Evolutionary conservation across 2,329 filamentous ascomycete genomes (phyloP), one percentile per base, ranked within the genome.

Genomic region (Fusarium transvaalense): DNA sequence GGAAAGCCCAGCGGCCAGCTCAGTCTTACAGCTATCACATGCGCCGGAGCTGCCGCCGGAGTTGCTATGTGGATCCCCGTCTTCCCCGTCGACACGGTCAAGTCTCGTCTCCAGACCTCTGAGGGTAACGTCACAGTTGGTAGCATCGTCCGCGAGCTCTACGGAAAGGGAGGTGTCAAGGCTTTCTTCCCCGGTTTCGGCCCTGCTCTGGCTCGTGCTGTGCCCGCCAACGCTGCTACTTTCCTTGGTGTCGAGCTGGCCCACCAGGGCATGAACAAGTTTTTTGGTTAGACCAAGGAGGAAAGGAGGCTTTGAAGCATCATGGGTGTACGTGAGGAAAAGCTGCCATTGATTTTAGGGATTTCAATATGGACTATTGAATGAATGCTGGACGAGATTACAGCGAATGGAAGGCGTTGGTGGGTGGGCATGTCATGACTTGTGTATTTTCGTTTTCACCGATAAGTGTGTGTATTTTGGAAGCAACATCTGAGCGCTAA

Each of bases 51-150:
- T 67, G 92, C 91, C 6, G 96, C 96, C 0, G 96, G 96, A 76
- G 88, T 99, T 27, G 96, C 96, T 67, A 99, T 99, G 96, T 99
- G 96, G 96, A 96, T 97, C 72, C 94, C 96, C 55, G 94, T 99
- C 41, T 99, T 99, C 87, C 96, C 96, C 23, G 87, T 99, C 69
- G 96, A 99, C 77, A 99, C 96, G 0, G 90, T 99, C 82, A 99
- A 99, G 88, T 94, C 91, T 68, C 86, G 94, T 37, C 82, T 99
- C 78, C 96, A 99, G 85, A 97, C 93, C 42, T 93, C 93, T 41
- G 92, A 96, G 76, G 94, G 93, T 48, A 91, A 91, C 72, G 90
- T 94, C 50, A 93, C 91, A 0, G 88, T 99, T 52, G 87, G 89
- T 17, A 90, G 92, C 10, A 93, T 96, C 32, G 88, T 99, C 52